phyloP scores from a whole-genome alignment of 106 monocot species.

The Platanthera zijinensis region DNA sequence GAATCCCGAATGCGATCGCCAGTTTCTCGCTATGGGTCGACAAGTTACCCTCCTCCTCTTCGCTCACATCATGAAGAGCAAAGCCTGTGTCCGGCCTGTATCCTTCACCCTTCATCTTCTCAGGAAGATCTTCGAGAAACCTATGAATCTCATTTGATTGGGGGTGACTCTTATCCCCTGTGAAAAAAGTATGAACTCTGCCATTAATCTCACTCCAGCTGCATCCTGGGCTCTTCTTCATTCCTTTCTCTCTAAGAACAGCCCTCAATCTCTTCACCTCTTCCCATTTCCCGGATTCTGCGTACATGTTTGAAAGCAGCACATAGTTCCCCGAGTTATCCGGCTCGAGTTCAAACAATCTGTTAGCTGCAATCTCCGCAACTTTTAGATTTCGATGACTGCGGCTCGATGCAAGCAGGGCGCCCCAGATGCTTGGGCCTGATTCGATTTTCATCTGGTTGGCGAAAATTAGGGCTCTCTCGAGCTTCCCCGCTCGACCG shows the following conservation, averaged over 20 bases:
- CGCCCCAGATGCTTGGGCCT: conserved; percentile 50
- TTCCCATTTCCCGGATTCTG: conserved; percentile 42
- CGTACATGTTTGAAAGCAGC: conserved; percentile 61
- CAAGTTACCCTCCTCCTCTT: conserved; percentile 25
- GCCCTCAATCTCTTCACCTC: conserved; percentile 30
- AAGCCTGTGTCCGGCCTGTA: conserved; percentile 30
- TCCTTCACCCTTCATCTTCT: conserved; percentile 40
- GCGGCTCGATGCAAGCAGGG: conserved; percentile 36
- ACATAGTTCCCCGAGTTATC: conserved; percentile 47
- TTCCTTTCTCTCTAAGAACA: conserved; percentile 25
- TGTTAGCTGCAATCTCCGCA: conserved; percentile 44
- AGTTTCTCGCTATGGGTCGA: conserved; percentile 42
- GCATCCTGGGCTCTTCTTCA: conserved; percentile 42
- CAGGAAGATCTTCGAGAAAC: conserved; percentile 50
- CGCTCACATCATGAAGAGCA: conserved; percentile 35
- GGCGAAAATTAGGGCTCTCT: conserved; percentile 34
- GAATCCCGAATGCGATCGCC: conserved; percentile 35
- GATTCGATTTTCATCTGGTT: conserved; percentile 34
- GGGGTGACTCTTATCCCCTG: conserved; percentile 36
- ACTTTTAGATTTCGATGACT: conserved; percentile 32
- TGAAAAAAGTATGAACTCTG: conserved; percentile 32
- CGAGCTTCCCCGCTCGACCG: conserved; percentile 40
- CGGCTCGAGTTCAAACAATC: conserved; percentile 42
- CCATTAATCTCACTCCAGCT: conserved; percentile 62
- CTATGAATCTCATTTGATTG: conserved; percentile 32